Base-by-base conservation (phyloP, 768 basidiomycete species). In the Tulasnella sp. region DNA sequence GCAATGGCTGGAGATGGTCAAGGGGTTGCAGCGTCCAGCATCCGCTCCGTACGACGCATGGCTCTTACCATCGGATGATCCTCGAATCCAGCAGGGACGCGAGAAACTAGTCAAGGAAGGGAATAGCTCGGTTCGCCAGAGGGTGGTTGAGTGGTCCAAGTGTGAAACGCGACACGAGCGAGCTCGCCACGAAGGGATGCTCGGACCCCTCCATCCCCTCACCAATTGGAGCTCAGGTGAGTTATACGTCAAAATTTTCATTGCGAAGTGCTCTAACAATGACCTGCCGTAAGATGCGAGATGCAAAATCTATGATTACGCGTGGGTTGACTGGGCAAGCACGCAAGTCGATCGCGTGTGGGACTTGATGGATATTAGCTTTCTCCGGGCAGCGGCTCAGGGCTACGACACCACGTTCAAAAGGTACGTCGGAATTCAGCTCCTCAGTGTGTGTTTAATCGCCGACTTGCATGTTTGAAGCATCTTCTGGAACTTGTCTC, bases 281-380 rank as follows among this genome's bases (percentile, higher is more conserved):
- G 50, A 21, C 25, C 30, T 41, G 57, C 5, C 54, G 21, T 53
- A 17, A 87, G 88, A 83, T 68, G 90, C 87, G 9, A 82, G 78
- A 63, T 92, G 88, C 67, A 90, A 85, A 67, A 72, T 93, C 55
- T 84, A 83, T 0, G 92, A 93, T 65, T 90, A 87, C 65, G 85
- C 85, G 29, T 97, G 93, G 93, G 80, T 82, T 60, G 92, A 96
- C 68, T 97, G 93, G 93, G 89, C 84, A 24, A 73, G 81, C n/a
- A 80, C 81, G 11, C 92, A 96, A 69, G 92, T 96, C 19, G 91
- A 96, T 67, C 82, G 93, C 30, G 93, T 97, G 3, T 87, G 90
- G 83, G 93, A 97, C 69, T 71, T 97, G 64, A 85, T 94, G 83
- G 93, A 97, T 66, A 94, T 96, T 64, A 86, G 78, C 68, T 75